Base-by-base conservation (phyloP, 495 filamentous ascomycete genomes). In the Xylaria flabelliformis region DNA sequence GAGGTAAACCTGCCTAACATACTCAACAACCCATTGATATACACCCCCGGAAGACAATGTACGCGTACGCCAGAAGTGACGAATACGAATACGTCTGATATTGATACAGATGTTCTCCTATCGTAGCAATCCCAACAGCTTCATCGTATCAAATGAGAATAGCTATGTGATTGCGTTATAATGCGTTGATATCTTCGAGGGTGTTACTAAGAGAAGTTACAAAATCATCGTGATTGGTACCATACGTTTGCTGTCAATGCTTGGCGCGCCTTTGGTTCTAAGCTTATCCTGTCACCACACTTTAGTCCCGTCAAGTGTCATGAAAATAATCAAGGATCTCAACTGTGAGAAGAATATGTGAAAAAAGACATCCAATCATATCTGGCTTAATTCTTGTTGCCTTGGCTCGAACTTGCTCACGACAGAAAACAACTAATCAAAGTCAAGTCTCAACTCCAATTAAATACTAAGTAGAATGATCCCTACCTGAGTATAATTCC, bases 11-110 rank as follows among this genome's bases (percentile, higher is more conserved):
- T 34, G 6, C 3, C 19, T 34, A n/a, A 63, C 15, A 61, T 24
- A 4, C 3, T 36, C 19, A 61, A 32, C 15, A 19, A 61, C 58
- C 2, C 32, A 9, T 10, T 19, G 34, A 19, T 36, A 21, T 39
- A 6, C 13, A 17, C 5, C 15, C 34, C 34, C 34, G 58, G 58
- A 61, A 61, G 17, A 17, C 55, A 58, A 26, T 34, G 26, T 19
- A 34, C 32, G n/a, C 58, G 58, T 41, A 61, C n/a, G 17, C n/a
- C 3, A 4, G 32, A 32, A 61, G 58, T 61, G 32, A 36, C 58
- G 58, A 39, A 61, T 61, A 61, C 58, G 58, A 61, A 61, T 61
- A 61, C 58, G 58, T 39, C 1, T 39, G 2, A 29, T 29, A 29
- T 29, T 21, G 8, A 61, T 17, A 7, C 8, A 36, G 19, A 3